Evolutionary conservation across 164 flowering plant genomes (phyloP).

Genomic region (Pachysandra terminalis): DNA sequence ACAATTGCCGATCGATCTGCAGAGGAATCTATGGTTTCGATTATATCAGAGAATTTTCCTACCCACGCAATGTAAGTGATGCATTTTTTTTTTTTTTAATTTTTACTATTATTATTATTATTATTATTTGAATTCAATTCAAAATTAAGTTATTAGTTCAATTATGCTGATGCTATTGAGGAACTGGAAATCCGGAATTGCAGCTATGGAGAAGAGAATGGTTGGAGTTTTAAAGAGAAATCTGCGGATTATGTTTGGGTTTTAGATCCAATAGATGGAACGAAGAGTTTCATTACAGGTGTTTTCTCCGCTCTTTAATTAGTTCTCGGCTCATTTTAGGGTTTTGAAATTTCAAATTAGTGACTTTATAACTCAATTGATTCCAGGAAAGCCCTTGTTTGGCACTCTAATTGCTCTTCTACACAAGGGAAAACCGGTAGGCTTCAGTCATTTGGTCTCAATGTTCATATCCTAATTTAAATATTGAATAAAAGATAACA

Average conservation of each 20-base stretch:
- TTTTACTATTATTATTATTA: too few species aligned
- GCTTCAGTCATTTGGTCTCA: slow-evolving; percentile 11
- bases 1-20: slow-evolving; percentile 91
- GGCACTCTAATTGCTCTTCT: slow-evolving; percentile 93
- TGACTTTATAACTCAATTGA: slow-evolving; percentile 5
- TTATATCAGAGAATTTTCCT: slow-evolving; percentile 67
- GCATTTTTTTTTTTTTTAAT: too few species aligned
- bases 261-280: slow-evolving; percentile 96
- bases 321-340: not conserved
- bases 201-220: slow-evolving; percentile 96
- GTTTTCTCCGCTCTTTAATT: not conserved
- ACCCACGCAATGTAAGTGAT: slow-evolving; percentile 85
- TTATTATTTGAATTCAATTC: too few species aligned
- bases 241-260: slow-evolving; percentile 92
- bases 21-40: slow-evolving; percentile 84
- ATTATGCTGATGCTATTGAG: not conserved
- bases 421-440: slow-evolving; percentile 80
- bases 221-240: slow-evolving; percentile 85
- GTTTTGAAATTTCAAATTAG: not conserved
- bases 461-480: too few species aligned
- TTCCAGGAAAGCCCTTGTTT: slow-evolving; percentile 93
- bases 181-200: slow-evolving; percentile 17
- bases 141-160: too few species aligned
- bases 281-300: slow-evolving; percentile 99
- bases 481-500: too few species aligned